phyloP scores from a whole-genome alignment of 2,329 filamentous ascomycete species.

The Phaeosphaeria sp. region DNA sequence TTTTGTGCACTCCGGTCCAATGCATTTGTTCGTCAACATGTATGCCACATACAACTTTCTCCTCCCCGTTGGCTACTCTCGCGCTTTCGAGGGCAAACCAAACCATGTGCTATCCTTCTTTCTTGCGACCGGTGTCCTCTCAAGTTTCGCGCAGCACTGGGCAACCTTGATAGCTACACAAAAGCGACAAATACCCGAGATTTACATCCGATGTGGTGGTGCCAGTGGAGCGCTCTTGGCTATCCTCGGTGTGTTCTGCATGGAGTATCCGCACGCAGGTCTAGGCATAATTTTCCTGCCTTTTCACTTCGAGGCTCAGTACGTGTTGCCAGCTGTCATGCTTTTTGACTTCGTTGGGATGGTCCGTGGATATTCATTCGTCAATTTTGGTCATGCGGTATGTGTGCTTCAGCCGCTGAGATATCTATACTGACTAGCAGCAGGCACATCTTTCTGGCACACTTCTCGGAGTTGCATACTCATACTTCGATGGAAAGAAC shows the following conservation, averaged over 20 bases:
- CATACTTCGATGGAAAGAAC: constrained; percentile 41
- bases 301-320: constrained; percentile 36
- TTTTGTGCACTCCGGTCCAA: constrained; percentile 28
- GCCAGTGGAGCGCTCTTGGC: constrained; percentile 45
- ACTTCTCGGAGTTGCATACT: constrained; percentile 39
- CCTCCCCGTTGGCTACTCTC: constrained; percentile 35
- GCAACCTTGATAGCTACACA: constrained; percentile 32
- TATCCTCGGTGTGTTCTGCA: constrained; percentile 38
- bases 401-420: constrained; percentile 11
- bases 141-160: constrained; percentile 40
- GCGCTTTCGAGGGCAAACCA: constrained; percentile 38
- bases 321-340: constrained; percentile 40
- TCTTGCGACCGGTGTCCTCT: constrained; percentile 37
- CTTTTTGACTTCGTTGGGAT: constrained; percentile 43
- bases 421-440: constrained; percentile 15
- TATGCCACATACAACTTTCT: constrained; percentile 42
- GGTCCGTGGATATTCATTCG: constrained; percentile 33
- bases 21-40: constrained; percentile 36
- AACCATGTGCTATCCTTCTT: constrained; percentile 40
- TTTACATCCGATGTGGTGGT: constrained; percentile 39
- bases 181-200: constrained; percentile 23
- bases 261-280: constrained; percentile 38
- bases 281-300: constrained; percentile 44
- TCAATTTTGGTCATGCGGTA: constrained; percentile 45
- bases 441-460: constrained; percentile 45